phyloP scores from a whole-genome alignment of 495 filamentous ascomycete species.

The Hyaloscypha variabilis region DNA sequence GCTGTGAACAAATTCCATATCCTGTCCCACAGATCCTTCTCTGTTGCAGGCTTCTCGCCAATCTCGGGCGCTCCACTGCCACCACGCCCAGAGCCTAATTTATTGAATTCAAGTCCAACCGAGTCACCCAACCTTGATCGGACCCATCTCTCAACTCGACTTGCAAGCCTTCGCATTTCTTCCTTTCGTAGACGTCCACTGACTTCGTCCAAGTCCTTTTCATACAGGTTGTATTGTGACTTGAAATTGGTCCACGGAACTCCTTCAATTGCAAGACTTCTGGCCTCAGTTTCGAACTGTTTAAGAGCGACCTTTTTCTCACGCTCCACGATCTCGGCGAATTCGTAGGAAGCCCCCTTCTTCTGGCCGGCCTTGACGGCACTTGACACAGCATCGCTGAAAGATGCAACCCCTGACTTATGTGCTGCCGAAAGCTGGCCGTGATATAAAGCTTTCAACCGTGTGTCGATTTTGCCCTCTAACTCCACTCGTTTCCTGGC shows the following conservation, averaged over 20 bases:
- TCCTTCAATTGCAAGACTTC: conserved; percentile 72
- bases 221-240: conserved; percentile 54
- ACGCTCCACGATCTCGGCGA: conserved; percentile 86
- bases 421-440: conserved; percentile 85
- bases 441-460: conserved; percentile 85
- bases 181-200: conserved; percentile 82
- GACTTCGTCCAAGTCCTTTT: conserved; percentile 86
- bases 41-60: conserved; percentile 58
- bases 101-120: conserved; percentile 92
- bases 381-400: conserved; percentile 78
- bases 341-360: conserved; percentile 85
- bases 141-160: conserved; percentile 90
- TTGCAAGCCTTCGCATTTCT: conserved; percentile 92
- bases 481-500: conserved; percentile 81
- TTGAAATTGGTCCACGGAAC: conserved; percentile 77
- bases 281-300: conserved; percentile 76
- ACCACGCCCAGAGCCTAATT: conserved; percentile 81
- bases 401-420: conserved; percentile 83
- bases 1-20: conserved; percentile 86
- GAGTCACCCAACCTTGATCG: conserved; percentile 83
- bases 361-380: conserved; percentile 89
- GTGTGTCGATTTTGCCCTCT: conserved; percentile 79
- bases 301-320: conserved; percentile 77
- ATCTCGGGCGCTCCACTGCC: conserved; percentile 78
- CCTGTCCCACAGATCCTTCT: conserved; percentile 93